These are phyloP conservation scores for Mycena filopes DNA, from an alignment of 768 basidiomycete species.

Conservation along the genomic window DNA sequence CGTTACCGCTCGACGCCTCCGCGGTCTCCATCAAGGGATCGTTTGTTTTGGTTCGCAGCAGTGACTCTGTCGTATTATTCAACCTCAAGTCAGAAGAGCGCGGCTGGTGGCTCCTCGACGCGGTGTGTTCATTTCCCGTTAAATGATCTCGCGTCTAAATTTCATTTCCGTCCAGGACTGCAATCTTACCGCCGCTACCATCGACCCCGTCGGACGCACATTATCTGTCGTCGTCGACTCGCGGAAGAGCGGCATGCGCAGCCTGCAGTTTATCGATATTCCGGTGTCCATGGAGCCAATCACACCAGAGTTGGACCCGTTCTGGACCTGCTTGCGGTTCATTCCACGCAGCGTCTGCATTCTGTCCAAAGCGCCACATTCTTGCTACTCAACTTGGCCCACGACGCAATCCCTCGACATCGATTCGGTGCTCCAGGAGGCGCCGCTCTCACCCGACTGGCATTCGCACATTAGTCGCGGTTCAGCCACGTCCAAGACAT, in stretches of 20 bases:
- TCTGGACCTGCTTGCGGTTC: background rate
- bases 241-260: background rate
- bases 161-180: background rate
- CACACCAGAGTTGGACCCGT: background rate
- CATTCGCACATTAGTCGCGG: background rate
- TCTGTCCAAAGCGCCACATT: background rate
- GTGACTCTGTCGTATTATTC: background rate
- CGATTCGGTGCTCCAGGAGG: background rate
- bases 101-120: constrained; percentile 17
- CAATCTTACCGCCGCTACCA: constrained; percentile 1
- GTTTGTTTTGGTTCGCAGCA: constrained; percentile 5
- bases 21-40: constrained; percentile 3
- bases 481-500: background rate
- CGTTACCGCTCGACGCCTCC: constrained; percentile 14
- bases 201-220: background rate
- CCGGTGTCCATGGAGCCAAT: background rate
- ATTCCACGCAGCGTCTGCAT: background rate
- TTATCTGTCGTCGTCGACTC: constrained; percentile 6
- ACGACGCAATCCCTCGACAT: background rate
- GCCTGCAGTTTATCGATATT: constrained; percentile 1
- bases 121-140: background rate
- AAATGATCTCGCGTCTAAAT: background rate
- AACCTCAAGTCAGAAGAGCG: constrained; percentile 5
- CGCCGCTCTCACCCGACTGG: background rate
- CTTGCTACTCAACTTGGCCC: background rate